Base-by-base conservation (phyloP, 1,139 yeast genomes). In the Suhomyces wounanorum region DNA sequence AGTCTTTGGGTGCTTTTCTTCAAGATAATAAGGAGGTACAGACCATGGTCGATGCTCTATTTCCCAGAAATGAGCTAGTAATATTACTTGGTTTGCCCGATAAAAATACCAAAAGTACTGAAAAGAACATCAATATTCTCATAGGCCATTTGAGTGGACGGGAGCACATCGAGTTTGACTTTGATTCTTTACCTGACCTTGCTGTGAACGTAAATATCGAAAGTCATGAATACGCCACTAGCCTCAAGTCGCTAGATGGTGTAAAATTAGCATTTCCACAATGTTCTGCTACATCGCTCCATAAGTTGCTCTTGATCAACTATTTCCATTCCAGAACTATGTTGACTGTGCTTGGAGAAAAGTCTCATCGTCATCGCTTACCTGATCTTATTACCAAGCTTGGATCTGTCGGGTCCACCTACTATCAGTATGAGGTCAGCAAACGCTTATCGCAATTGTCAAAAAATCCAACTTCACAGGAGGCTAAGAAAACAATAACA, bases 381-480 rank as follows among this genome's bases (percentile, higher is more conserved):
- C 59, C 61, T 3, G 59, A 56, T 23, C 25, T 52, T 13, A 52
- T 53, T 14, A 54, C 59, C 39, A 55, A 51, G 43, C 42, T 54
- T 40, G 62, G 62, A 10, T 53, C 64, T 1, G 33, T 62, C 40
- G 67, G 63, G n/a, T 54, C 55, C 10, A 55, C 52, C 14, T 60
- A 52, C 46, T 63, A 59, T 52, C 54, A 53, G 25, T 59, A 48
- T 26, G 35, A 53, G 45, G 51, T 61, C 8, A 16, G 45, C 40
- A 52, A 49, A 49, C 48, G 51, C 35, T 21, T 55, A 11, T 45
- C 53, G 10, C 36, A 37, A 31, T 5, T 14, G 26, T 41, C 38
- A 23, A 14, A 14, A 16, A 37, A 8, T 21, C 33, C 13, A 17
- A 8, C 9, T 23, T 45, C 5, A 8, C 44, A 8, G 4, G 18